These are phyloP conservation scores for Chalciporus pseudorubinellus DNA, from an alignment of 768 basidiomycete species.

Conservation along the genomic window DNA sequence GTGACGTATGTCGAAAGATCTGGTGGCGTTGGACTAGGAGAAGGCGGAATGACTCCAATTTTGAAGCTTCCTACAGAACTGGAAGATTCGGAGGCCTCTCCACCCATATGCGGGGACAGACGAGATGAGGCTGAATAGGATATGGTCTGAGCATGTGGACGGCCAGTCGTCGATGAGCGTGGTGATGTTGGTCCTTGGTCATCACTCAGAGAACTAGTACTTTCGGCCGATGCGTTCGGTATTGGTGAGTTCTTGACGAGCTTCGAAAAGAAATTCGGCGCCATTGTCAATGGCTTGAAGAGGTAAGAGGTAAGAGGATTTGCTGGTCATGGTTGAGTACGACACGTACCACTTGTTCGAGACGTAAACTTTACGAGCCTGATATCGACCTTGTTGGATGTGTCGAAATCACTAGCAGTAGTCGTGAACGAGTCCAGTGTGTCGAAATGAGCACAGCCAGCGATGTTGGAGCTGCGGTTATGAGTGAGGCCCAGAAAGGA, in stretches of 20 bases:
- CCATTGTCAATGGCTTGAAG: constrained; percentile 27
- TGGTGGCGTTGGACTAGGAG: constrained; percentile 19
- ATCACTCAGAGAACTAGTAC: neutral
- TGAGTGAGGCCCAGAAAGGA: no score
- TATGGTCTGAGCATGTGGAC: constrained; percentile 9
- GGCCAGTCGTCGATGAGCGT: neutral
- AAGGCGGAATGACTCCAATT: constrained; percentile 33
- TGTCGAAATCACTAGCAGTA: neutral
- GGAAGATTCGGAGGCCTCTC: constrained; percentile 3
- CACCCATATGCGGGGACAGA: neutral
- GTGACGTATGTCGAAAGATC: constrained; percentile 11
- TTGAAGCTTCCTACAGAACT: constrained; percentile 24
- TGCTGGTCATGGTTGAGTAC: no score
- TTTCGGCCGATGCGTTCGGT: constrained; percentile 6
- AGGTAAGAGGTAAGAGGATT: neutral
- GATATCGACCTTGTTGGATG: neutral
- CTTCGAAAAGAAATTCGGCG: constrained; percentile 31
- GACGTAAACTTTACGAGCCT: neutral
- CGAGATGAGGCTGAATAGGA: constrained; percentile 10
- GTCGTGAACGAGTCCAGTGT: no score
- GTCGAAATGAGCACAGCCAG: neutral
- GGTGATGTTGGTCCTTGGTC: neutral
- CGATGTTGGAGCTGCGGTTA: neutral
- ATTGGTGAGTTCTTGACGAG: constrained; percentile 23
- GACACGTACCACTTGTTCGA: constrained; percentile 5